Evolutionary conservation across 805 yeast species (phyloP).

Genomic region (Kazachstania bromeliacearum): DNA sequence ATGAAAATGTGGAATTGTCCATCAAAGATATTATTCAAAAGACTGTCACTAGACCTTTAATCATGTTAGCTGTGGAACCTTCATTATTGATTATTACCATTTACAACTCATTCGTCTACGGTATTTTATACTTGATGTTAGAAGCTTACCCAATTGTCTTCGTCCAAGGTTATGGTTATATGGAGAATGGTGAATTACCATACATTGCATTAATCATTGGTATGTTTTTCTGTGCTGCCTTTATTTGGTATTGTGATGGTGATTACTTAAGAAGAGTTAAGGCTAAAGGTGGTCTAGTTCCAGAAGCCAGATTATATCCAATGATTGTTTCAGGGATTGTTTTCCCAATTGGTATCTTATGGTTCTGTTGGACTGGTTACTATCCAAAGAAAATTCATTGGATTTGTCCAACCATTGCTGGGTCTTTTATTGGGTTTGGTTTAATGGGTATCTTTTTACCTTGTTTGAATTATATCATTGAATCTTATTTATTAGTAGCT

Average conservation of each 20-base stretch:
- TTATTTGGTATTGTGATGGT: conserved; percentile 45
- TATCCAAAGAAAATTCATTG: conserved; percentile 64
- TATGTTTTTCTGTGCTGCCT: conserved; percentile 38
- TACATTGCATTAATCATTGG: conserved; percentile 72
- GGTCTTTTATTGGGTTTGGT: conserved; percentile 59
- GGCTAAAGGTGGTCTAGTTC: conserved; percentile 51
- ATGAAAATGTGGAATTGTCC: conserved; percentile 51
- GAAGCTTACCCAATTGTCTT: conserved; percentile 73
- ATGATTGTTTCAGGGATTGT: conserved; percentile 62
- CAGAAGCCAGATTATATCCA: conserved; percentile 73
- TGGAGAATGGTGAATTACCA: conserved; percentile 51
- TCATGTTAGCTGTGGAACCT: conserved; percentile 62
- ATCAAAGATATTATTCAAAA: conserved; percentile 51
- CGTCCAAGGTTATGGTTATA: conserved; percentile 48
- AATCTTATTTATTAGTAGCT: conserved; percentile 58
- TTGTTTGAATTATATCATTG: conserved; percentile 62
- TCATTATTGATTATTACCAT: conserved; percentile 57
- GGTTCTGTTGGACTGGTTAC: conserved; percentile 86
- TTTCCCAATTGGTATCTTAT: conserved; percentile 71
- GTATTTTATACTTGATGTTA: conserved; percentile 62
- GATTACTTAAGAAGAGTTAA: conserved; percentile 39
- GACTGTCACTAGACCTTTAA: conserved; percentile 58
- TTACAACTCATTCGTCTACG: conserved; percentile 73
- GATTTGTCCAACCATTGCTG: conserved; percentile 69
- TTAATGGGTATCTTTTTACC: conserved; percentile 59